phyloP scores from a whole-genome alignment of 1,139 yeast species.

The Pichia inconspicua region DNA sequence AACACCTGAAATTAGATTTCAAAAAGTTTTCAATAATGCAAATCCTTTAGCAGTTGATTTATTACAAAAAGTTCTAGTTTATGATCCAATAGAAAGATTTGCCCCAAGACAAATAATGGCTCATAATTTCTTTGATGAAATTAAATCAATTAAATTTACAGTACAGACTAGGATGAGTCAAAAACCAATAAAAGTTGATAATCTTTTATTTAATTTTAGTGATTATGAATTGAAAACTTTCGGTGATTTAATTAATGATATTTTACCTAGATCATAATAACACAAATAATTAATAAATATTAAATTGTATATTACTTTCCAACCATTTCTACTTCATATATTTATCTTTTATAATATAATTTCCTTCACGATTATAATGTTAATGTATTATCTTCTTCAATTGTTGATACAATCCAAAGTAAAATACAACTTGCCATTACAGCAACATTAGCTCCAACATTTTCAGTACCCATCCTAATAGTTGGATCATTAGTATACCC shows the following conservation, averaged over 20 bases:
- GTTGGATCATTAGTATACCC: slow-evolving; percentile 75
- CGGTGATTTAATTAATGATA: slow-evolving; percentile 30
- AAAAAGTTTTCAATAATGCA: slow-evolving; percentile 61
- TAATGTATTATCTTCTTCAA: slow-evolving; percentile 92
- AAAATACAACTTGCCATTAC: slow-evolving; percentile 83
- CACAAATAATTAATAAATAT: background rate
- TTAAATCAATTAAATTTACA: slow-evolving; percentile 49
- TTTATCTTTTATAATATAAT: background rate
- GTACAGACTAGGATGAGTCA: slow-evolving; percentile 30
- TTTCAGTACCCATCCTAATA: slow-evolving; percentile 88
- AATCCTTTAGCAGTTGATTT: slow-evolving; percentile 67
- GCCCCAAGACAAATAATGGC: slow-evolving; percentile 61
- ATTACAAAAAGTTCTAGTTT: slow-evolving; percentile 59
- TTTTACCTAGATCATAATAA: slow-evolving; percentile 18
- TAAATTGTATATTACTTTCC: background rate
- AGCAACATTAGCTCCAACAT: slow-evolving; percentile 71
- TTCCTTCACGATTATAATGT: no score
- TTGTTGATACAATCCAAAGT: slow-evolving; percentile 88
- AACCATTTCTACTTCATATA: no score
- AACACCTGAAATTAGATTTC: slow-evolving; percentile 50
- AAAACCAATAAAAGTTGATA: slow-evolving; percentile 26
- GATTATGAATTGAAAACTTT: slow-evolving; percentile 44
- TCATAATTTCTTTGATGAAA: slow-evolving; percentile 64
- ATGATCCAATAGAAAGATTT: slow-evolving; percentile 63
- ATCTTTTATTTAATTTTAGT: slow-evolving; percentile 44